phyloP scores from a whole-genome alignment of 2,329 filamentous ascomycete genomes.

The Aspergillus aculeatus region DNA sequence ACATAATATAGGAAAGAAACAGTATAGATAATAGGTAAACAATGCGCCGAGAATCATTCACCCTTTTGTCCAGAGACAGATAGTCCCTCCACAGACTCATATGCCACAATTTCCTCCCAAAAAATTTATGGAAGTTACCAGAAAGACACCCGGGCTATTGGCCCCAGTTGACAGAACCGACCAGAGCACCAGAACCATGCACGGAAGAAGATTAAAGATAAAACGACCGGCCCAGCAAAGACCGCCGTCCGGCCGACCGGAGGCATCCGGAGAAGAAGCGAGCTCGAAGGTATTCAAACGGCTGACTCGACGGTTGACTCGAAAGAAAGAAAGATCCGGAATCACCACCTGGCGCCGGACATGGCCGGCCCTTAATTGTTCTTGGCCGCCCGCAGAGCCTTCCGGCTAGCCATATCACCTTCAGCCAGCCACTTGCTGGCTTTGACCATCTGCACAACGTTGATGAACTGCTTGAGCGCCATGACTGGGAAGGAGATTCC shows the following conservation, averaged over 20 bases:
- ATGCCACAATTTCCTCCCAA: conserved; percentile 16
- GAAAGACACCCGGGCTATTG: conserved; percentile 13
- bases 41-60: conserved; percentile 10
- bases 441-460: conserved; percentile 89
- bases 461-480: conserved; percentile 89
- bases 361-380: conserved; percentile 20
- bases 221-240: background rate
- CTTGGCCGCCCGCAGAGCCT: conserved; percentile 42
- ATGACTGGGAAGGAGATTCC: conserved; percentile 81
- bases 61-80: conserved; percentile 11
- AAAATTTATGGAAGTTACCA: conserved; percentile 13
- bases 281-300: background rate
- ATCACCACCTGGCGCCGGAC: background rate
- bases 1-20: background rate
- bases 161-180: conserved; percentile 20
- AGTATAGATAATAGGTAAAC: background rate
- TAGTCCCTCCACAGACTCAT: conserved; percentile 15
- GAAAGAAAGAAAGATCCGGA: conserved; percentile 10
- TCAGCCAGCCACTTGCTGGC: conserved; percentile 90
- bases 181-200: conserved; percentile 35
- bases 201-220: conserved; percentile 16
- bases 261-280: background rate
- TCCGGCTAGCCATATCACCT: conserved; percentile 72
- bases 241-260: background rate
- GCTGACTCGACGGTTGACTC: background rate